Evolutionary conservation across 352 stramenopile species (phyloP), one percentile per base, ranked within the genome.

Genomic region (Blastocystis sp.): DNA sequence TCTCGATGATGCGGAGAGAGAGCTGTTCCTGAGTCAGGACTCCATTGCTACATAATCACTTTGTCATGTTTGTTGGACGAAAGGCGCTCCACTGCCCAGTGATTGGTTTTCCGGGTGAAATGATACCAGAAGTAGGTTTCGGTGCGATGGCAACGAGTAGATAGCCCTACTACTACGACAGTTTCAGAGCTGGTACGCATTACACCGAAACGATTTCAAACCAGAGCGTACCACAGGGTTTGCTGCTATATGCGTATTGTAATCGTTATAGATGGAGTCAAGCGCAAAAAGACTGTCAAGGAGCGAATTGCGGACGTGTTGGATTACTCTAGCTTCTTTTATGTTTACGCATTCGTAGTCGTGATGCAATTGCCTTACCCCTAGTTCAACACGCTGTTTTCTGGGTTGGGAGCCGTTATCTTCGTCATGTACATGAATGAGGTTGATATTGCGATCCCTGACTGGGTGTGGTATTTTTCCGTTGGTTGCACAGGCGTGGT

Each of bases 391-490:
- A 81, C 71, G 52, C 66, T 81, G 28, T 81, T 81, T 60, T 81
- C 71, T n/a, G 48, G 43, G 43, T 52, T 81, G 71, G 71, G 71
- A 52, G 53, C 52, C 19, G 48, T 81, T 53, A 81, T 81, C 21
- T 81, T 81, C 28, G 28, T 81, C 21, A 81, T 81, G 71, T 81
- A 81, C 43, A 81, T 81, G 71, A 81, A 81, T 38, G 71, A 81
- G 66, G 71, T 60, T 38, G 71, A 81, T 40, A 34, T 81, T 7
- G 48, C 64, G 21, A 81, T 81, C 43, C 71, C 71, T 62, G 40
- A 19, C 21, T 81, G 71, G 71, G 71, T 81, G 5, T 81, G 71
- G 71, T 81, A 81, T 21, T 81, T 81, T 60, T 81, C 71, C 2
- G 71, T 81, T 28, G 17, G 28, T 0, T 34, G 4, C 5, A 17